Evolutionary conservation across 164 flowering plant species (phyloP).

Genomic region (Vitis riparia): DNA sequence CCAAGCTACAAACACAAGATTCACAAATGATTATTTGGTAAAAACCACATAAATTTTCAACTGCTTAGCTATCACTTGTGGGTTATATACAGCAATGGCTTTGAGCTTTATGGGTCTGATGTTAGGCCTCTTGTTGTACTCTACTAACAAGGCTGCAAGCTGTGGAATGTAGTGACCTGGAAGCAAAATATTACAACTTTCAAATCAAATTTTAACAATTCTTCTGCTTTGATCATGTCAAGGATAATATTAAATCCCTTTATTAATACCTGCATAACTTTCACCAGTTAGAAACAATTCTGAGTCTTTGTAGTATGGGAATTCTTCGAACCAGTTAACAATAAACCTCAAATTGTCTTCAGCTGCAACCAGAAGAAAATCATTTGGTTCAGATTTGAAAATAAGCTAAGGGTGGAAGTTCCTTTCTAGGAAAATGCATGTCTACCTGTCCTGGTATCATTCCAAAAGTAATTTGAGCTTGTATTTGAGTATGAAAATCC

Average conservation of each 20-base stretch:
- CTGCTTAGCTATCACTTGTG: too few relatives aligned
- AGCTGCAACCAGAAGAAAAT: constrained; percentile 21
- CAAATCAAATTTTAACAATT: neutral
- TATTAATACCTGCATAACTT: constrained; percentile 44
- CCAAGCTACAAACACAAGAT: constrained; percentile 27
- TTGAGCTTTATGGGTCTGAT: constrained; percentile 38
- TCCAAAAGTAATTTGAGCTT: constrained; percentile 40
- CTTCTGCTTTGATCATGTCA: neutral
- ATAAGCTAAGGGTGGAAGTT: neutral
- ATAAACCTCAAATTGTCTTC: constrained; percentile 38
- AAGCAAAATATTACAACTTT: neutral
- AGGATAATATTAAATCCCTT: too few relatives aligned
- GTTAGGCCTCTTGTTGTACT: constrained; percentile 35
- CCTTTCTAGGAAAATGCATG: neutral
- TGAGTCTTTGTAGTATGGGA: constrained; percentile 36
- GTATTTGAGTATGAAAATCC: constrained; percentile 55
- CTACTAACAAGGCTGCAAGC: constrained; percentile 40
- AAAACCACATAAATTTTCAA: too few relatives aligned
- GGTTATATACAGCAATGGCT: constrained; percentile 34
- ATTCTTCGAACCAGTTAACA: constrained; percentile 43
- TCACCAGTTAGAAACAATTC: constrained; percentile 45
- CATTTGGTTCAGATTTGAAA: neutral
- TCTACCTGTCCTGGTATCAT: constrained; percentile 39
- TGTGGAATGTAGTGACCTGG: constrained; percentile 54
- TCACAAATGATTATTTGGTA: too few relatives aligned